A percentile compares a stretch with the other conserved stretches of the same genome.
These are phyloP conservation scores for Pseudozyma hubeiensis DNA, from an alignment of 1,284 basidiomycete species.

Conservation along the genomic window DNA sequence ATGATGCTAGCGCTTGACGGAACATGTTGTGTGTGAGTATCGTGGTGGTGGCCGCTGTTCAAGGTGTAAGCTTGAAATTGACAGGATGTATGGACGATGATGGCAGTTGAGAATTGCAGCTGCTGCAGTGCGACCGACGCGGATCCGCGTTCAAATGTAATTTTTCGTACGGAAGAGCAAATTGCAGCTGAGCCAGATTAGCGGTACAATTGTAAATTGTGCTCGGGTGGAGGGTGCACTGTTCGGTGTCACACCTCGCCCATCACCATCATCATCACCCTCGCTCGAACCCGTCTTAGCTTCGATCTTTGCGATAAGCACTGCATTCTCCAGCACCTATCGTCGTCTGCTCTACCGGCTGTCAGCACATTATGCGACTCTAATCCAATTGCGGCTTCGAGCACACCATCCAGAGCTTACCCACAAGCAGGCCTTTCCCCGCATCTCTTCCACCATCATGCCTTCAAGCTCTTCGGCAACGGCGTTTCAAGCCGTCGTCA, in stretches of 20 bases:
- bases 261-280: too few relatives aligned
- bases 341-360: too few relatives aligned
- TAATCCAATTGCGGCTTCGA: background rate
- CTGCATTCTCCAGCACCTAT: too few relatives aligned
- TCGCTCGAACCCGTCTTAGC: too few relatives aligned
- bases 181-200: background rate
- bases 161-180: slow-evolving; percentile 15
- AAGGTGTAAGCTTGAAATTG: background rate
- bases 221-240: background rate
- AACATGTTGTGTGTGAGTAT: slow-evolving; percentile 29
- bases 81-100: slow-evolving; percentile 8
- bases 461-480: slow-evolving; percentile 4
- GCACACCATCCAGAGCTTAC: background rate
- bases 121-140: slow-evolving; percentile 20
- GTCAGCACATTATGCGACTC: slow-evolving; percentile 5
- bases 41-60: slow-evolving; percentile 2
- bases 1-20: slow-evolving; percentile 37
- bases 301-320: too few relatives aligned
- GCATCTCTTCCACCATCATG: background rate
- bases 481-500: background rate
- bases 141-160: slow-evolving; percentile 14
- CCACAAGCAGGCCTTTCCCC: background rate
- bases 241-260: background rate
- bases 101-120: background rate
- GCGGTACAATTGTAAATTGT: slow-evolving; percentile 1